phyloP scores from a whole-genome alignment of 192 early-diverging fungal genomes.

The Coemansia sp. region DNA sequence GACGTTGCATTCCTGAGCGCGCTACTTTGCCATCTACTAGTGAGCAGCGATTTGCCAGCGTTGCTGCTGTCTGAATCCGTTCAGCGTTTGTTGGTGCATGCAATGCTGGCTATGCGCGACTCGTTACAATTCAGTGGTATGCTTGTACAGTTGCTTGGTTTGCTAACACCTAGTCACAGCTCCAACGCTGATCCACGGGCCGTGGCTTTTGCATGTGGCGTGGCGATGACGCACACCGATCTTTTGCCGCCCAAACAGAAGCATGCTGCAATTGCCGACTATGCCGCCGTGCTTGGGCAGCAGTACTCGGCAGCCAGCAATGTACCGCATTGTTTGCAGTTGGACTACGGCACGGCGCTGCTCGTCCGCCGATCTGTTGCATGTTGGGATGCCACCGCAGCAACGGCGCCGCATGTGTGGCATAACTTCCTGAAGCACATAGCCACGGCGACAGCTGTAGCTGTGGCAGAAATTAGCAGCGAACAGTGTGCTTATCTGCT shows the following conservation, averaged over 20 bases:
- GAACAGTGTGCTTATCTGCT: conserved; percentile 4
- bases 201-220: conserved; percentile 19
- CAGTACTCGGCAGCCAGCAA: not conserved
- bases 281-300: conserved; percentile 9
- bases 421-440: conserved; percentile 14
- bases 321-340: conserved; percentile 10
- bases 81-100: conserved; percentile 31
- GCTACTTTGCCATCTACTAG: conserved; percentile 37
- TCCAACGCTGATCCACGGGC: not conserved
- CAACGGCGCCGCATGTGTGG: conserved; percentile 19
- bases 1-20: conserved; percentile 30
- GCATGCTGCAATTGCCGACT: not conserved
- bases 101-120: conserved; percentile 26
- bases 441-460: not conserved
- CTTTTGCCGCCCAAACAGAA: conserved; percentile 4
- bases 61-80: conserved; percentile 15
- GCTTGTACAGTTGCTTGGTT: conserved; percentile 9
- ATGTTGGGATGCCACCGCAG: conserved; percentile 6
- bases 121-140: conserved; percentile 14
- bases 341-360: conserved; percentile 16
- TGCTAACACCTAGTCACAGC: not conserved
- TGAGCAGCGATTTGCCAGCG: conserved; percentile 4
- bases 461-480: not conserved
- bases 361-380: conserved; percentile 22
- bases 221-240: conserved; percentile 17